Evolutionary conservation across 345 rosid genomes (phyloP), one percentile per base, ranked within the genome.

Genomic region (Melaleuca quinquenervia): DNA sequence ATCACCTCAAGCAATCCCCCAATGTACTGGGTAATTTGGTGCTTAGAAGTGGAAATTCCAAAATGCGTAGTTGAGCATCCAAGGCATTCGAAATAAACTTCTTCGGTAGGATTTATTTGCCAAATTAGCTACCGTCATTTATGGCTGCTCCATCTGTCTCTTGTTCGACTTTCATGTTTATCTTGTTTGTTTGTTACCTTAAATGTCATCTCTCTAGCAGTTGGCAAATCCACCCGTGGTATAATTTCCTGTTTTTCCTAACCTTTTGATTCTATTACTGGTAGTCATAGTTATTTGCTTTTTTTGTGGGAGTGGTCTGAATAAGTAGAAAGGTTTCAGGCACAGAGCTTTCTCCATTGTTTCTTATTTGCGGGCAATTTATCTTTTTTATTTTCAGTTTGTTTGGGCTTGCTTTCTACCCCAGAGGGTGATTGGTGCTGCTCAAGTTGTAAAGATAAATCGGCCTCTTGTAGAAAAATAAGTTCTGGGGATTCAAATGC

Each of bases 401-500:
- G 99, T 88, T 92, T 96, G 93, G 94, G 90, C 78, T 90, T 92
- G 83, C 94, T 87, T 87, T 87, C 86, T 84, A 86, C 88, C 89
- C 96, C 99, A 62, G 93, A 93, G 91, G 92, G 91, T 64, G 92
- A 90, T 82, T 98, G 99, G 98, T 89, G 86, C 86, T 97, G 99
- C 91, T 90, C 95, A 50, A 89, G 88, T 91, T 96, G 99, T 89
- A 91, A 88, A 62, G 95, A 91, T 88, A 88, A 91, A 85, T 85
- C 83, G 84, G 90, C 89, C 78, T 89, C 88, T 78, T 89, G 88
- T 86, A 91, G 88, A 84, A 90, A 87, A 90, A 89, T 89, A 86
- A 50, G 89, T 80, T 86, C 88, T 15, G 92, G 88, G 74, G 92
- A 90, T 86, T 86, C 90, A 82, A 84, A 89, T 64, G 85, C 87